A percentile compares a stretch with the other conserved stretches of the same genome.
Evolutionary conservation across 2,329 filamentous ascomycete genomes (phyloP).

Genomic region (Apiospora marii): DNA sequence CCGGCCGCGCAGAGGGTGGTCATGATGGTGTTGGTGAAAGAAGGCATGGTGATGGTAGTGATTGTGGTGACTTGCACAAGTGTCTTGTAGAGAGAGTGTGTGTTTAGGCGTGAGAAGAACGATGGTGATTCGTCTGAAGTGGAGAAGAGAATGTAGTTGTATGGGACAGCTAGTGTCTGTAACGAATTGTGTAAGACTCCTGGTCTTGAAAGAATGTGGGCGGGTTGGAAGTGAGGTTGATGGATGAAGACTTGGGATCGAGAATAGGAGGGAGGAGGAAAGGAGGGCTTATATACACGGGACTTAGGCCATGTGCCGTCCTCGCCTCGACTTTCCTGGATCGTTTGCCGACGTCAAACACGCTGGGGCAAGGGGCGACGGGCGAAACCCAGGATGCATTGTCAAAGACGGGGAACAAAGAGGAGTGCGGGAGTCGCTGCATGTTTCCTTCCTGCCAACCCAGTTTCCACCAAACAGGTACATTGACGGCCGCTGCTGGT

Average conservation of each 20-base stretch:
- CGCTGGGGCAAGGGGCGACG: not conserved
- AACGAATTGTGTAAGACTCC: conserved; percentile 6
- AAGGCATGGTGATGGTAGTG: not conserved
- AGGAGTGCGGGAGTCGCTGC: not conserved
- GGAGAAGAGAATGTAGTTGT: conserved; percentile 5
- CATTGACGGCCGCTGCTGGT: not conserved
- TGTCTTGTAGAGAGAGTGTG: not conserved
- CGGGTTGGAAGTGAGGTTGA: conserved; percentile 4
- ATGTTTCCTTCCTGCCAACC: not conserved
- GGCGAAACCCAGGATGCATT: not conserved
- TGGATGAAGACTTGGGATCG: not conserved
- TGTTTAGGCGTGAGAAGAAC: not conserved
- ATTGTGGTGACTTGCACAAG: not conserved
- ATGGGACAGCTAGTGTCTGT: conserved; percentile 17
- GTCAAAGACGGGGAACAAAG: not conserved
- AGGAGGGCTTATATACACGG: not conserved
- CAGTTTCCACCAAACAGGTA: not conserved
- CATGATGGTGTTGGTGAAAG: not conserved
- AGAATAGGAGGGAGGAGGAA: not conserved
- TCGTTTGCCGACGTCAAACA: conserved; percentile 6
- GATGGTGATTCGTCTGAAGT: not conserved
- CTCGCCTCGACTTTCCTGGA: not conserved
- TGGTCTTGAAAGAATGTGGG: conserved; percentile 12
- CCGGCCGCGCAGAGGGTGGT: not conserved
- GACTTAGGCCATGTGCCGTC: not conserved